Base-by-base conservation (phyloP, 192 early-diverging fungal species). In the Coemansia sp. region DNA sequence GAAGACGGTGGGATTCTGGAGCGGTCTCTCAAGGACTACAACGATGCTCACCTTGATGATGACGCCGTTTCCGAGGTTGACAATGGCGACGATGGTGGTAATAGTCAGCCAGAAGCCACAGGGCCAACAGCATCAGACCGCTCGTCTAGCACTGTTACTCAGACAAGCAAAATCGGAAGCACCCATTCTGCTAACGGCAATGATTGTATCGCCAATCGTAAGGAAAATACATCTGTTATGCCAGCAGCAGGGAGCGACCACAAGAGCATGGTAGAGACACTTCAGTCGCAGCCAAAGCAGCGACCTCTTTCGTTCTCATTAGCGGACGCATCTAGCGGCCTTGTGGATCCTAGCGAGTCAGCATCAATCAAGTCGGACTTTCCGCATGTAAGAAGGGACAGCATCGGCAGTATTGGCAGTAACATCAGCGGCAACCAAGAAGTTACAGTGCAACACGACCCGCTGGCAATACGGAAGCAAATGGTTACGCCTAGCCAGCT, bases 1-100 rank as follows among this genome's bases (percentile, higher is more conserved):
- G 80, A 74, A 5, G 79, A 82, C 16, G 80, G 89, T 19, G 90
- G 85, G 4, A 85, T 91, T 19, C 84, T 91, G 73, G 88, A 85
- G 58, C 44, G 56, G 16, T 73, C 71, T 21, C 65, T 84, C 21
- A 83, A 74, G 44, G 80, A 74, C 58, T 83, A 62, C 49, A 63
- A 70, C 0, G 68, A 73, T 52, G 59, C 56, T 12, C 71, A 70
- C 2, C 56, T 82, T 11, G 65, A 71, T 47, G 59, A 60, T 2
- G 70, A 68, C 2, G 59, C 13, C 13, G 58, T 5, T 41, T 59
- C 57, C 9, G 57, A 59, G 3, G 57, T 39, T 9, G 57, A 59
- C 8, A 39, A 32, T 41, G 39, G 39, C 7, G 37, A 59, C 12
- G 47, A 1, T 4, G n/a, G 1, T 48, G 47, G n/a, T 3, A 5